Base-by-base conservation (phyloP, 805 yeast species). In the Metschnikowia koreensis region DNA sequence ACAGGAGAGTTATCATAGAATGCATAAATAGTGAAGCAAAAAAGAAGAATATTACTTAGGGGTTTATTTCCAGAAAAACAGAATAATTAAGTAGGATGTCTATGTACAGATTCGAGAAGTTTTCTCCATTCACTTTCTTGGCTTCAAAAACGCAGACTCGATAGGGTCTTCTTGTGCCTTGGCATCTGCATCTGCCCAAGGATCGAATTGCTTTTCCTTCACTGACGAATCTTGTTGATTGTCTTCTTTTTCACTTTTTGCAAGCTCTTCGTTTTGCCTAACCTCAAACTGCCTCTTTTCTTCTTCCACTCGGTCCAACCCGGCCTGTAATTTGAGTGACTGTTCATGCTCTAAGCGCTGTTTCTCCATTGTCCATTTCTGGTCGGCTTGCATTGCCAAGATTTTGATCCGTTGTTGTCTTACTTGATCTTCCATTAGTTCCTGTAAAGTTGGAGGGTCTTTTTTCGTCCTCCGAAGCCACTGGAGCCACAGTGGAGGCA, bases 401-500 rank as follows among this genome's bases (percentile, higher is more conserved):
- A 74, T 58, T 62, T 81, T 79, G 56, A 88, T 72, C 13, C 71
- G 71, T 39, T 72, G 73, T 46, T 82, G 81, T 37, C 96, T 73
- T 31, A 70, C 60, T 59, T 81, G 74, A 58, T 89, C 96, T 2
- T 68, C 70, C 1, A 77, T 57, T 38, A 89, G 75, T 54, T 89
- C 96, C 38, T 76, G 71, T 17, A 89, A 60, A 0, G 83, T 73
- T 0, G 96, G 96, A 7, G 84, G 76, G 2, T 67, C 62, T 1
- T 72, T 67, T 46, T 94, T 74, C 1, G 88, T 82, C 58, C 81
- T 73, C 48, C 93, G 68, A 17, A 89, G 75, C 96, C 96, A 89
- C 64, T 86, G 92, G 38, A 80, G 72, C 96, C 96, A 89, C 60
- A 83, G 89, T 13, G 90, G 81, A 15, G 83, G 83, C 2, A 77